These are phyloP conservation scores for Phytophthora tentaculata DNA, from an alignment of 352 stramenopile genomes.

Conservation along the genomic window DNA sequence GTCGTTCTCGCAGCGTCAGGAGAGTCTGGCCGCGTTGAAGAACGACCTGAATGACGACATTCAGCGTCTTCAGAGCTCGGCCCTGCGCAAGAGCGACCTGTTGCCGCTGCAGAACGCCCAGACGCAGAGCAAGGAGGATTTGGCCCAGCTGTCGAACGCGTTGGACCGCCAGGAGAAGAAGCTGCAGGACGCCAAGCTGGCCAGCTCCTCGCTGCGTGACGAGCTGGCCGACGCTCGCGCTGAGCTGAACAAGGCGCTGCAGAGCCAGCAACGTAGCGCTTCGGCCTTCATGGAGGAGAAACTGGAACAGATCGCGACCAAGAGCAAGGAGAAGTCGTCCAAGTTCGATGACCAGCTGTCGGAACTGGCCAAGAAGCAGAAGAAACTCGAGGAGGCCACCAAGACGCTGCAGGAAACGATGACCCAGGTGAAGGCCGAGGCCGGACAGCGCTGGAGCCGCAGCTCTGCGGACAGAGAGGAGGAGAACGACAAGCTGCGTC, in stretches of 20 bases:
- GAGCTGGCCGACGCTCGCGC: conserved; percentile 61
- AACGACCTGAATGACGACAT: conserved; percentile 66
- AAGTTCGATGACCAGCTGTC: conserved; percentile 63
- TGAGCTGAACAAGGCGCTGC: conserved; percentile 62
- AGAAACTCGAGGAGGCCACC: conserved; percentile 59
- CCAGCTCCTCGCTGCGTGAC: conserved; percentile 51
- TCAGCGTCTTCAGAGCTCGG: conserved; percentile 53
- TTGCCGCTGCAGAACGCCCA: conserved; percentile 60
- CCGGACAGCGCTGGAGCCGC: conserved; percentile 34
- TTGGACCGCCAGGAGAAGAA: conserved; percentile 76
- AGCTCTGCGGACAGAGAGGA: conserved; percentile 32
- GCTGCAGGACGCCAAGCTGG: conserved; percentile 56
- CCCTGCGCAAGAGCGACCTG: conserved; percentile 60
- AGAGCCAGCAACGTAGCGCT: conserved; percentile 56
- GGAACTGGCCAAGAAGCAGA: conserved; percentile 60
- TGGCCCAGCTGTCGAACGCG: conserved; percentile 56
- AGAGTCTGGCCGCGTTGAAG: conserved; percentile 58
- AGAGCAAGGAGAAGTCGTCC: conserved; percentile 52
- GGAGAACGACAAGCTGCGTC: conserved; percentile 51
- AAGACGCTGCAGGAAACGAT: conserved; percentile 53
- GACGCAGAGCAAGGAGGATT: conserved; percentile 66
- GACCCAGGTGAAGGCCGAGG: conserved; percentile 48
- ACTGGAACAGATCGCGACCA: conserved; percentile 46
- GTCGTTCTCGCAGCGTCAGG: conserved; percentile 53
- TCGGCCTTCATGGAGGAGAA: conserved; percentile 59